These are phyloP conservation scores for Didymella keratinophila DNA, from an alignment of 2,329 filamentous ascomycete species.

Conservation along the genomic window DNA sequence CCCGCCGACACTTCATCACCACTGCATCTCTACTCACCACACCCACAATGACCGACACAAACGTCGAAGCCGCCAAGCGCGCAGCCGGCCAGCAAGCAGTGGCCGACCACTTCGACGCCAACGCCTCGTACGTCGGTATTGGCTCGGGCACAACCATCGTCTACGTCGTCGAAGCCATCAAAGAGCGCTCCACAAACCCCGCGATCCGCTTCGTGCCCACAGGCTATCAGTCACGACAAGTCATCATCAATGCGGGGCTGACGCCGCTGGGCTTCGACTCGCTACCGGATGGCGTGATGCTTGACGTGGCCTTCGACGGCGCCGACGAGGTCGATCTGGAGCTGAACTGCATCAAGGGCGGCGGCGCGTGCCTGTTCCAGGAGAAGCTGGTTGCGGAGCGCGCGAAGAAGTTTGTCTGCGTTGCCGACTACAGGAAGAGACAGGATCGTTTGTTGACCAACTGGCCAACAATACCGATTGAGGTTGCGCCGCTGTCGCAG, in stretches of 20 bases:
- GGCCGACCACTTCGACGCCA: constrained; percentile 70
- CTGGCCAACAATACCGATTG: constrained; percentile 90
- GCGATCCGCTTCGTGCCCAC: constrained; percentile 88
- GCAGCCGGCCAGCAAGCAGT: constrained; percentile 78
- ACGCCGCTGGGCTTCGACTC: constrained; percentile 80
- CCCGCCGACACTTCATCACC: constrained; percentile 14
- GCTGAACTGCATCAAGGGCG: constrained; percentile 96
- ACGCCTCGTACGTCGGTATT: constrained; percentile 75
- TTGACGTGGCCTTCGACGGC: constrained; percentile 95
- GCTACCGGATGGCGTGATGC: constrained; percentile 67
- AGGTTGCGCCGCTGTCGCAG: constrained; percentile 86
- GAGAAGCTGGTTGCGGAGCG: constrained; percentile 93
- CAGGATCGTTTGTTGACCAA: constrained; percentile 74
- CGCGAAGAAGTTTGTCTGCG: constrained; percentile 85
- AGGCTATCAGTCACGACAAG: constrained; percentile 86
- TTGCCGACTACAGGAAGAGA: constrained; percentile 91
- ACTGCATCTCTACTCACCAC: constrained; percentile 12
- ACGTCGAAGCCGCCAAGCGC: constrained; percentile 75
- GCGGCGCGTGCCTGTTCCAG: constrained; percentile 96
- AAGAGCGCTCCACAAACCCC: constrained; percentile 48
- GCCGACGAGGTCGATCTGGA: constrained; percentile 96
- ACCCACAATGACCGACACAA: constrained; percentile 43
- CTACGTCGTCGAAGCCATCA: constrained; percentile 84
- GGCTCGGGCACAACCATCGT: constrained; percentile 83
- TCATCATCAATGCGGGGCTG: constrained; percentile 82